phyloP scores from a whole-genome alignment of 805 yeast genomes.

The Candida methanosorbosa region DNA sequence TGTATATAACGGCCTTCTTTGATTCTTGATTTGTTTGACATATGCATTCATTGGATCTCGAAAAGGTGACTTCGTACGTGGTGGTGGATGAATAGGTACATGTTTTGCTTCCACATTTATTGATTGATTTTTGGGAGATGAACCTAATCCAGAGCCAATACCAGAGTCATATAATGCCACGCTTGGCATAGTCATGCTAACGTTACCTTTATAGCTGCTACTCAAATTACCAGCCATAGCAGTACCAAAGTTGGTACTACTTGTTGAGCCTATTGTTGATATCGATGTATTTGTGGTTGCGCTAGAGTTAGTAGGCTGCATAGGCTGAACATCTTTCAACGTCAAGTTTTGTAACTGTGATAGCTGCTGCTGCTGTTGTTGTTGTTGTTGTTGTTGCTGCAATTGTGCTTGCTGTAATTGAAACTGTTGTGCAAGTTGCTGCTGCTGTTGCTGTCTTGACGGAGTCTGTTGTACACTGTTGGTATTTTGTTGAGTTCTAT shows the following conservation, averaged over 20 bases:
- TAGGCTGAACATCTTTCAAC: too few relatives aligned
- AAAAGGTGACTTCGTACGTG: conserved; percentile 22
- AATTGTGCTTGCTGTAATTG: conserved; percentile 1
- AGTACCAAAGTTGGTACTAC: neutral
- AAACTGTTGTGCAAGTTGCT: neutral
- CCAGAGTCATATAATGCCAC: too few relatives aligned
- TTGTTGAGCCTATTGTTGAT: neutral
- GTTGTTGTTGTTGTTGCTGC: conserved; percentile 1
- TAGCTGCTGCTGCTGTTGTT: neutral
- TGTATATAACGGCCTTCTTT: conserved; percentile 77
- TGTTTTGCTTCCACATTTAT: too few relatives aligned
- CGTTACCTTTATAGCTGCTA: too few relatives aligned
- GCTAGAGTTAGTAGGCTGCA: too few relatives aligned
- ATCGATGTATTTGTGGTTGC: neutral
- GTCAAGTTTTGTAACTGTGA: neutral
- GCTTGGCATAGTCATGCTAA: too few relatives aligned
- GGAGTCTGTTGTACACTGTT: neutral
- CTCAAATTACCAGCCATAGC: too few relatives aligned
- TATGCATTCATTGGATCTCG: conserved; percentile 24
- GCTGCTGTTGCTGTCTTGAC: conserved; percentile 1
- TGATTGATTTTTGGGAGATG: too few relatives aligned
- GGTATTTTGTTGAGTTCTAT: conserved; percentile 1
- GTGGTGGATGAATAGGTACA: too few relatives aligned
- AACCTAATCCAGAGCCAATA: too few relatives aligned
- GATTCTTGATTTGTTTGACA: conserved; percentile 67